Conservation (phyloP, 176 grass and related monocot species). For the Echinochloa phyllopogon region DNA sequence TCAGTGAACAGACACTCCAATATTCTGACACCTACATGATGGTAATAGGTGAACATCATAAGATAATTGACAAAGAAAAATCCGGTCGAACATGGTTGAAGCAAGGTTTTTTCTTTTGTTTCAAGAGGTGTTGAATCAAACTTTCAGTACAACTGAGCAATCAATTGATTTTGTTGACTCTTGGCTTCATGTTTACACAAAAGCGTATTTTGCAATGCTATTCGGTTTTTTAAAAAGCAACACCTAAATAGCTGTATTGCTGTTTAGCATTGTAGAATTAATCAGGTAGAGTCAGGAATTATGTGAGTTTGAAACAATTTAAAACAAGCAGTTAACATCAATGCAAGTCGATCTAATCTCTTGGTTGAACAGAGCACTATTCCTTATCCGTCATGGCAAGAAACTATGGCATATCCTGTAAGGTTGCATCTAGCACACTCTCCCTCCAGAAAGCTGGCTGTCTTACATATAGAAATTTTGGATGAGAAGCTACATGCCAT, state of each 20-base stretch:
- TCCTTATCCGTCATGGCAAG: background rate
- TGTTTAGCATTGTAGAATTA: slow-evolving; percentile 17
- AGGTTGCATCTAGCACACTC: background rate
- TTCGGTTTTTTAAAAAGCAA: background rate
- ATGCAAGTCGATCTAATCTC: background rate
- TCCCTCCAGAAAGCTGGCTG: background rate
- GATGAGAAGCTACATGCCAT: slow-evolving; percentile 2
- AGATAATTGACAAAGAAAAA: slow-evolving; percentile 15
- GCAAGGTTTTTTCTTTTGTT: background rate
- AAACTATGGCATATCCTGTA: background rate
- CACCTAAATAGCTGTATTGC: background rate
- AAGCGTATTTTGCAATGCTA: background rate
- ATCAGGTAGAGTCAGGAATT: background rate
- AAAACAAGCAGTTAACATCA: background rate
- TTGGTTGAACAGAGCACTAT: background rate
- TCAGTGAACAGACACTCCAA: background rate
- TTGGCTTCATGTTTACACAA: background rate
- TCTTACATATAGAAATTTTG: background rate
- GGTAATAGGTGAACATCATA: background rate
- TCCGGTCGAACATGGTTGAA: background rate
- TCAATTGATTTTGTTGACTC: background rate
- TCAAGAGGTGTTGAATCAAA: background rate
- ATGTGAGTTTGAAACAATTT: background rate
- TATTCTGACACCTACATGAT: background rate
- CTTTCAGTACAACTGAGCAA: background rate